Evolutionary conservation across 1,284 basidiomycete genomes (phyloP), one percentile per base, ranked within the genome.

Genomic region (Boletus semigastroideus): DNA sequence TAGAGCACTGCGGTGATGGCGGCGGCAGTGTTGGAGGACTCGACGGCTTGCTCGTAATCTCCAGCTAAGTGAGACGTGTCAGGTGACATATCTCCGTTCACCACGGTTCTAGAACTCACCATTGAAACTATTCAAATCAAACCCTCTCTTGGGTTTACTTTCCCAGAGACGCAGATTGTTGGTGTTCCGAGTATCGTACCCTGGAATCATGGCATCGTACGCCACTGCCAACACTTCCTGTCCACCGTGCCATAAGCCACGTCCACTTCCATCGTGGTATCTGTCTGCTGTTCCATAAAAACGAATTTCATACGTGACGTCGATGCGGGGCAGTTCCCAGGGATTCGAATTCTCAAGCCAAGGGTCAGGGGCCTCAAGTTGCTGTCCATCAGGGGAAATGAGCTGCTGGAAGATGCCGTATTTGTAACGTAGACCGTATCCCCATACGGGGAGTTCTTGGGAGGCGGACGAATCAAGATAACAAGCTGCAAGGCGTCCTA

Each of bases 371-470:
- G 91, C 92, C 75, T 94, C 92, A 7, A 94, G 84, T 68, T 94
- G 90, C 42, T 87, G 82, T 19, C 92, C 92, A 52, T 91, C 87
- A 11, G 90, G 83, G 12, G 83, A 82, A 65, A 92, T 92, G 51
- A 94, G 80, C 74, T 97, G 94, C 72, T 94, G 90, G 82, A 97
- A 97, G 72, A 97, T 94, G 62, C 92, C 92, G 61, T 94, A 94
- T 66, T 90, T 86, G 78, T 94, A 92, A 48, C 91, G 77, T 50
- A 94, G 72, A 49, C 92, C 92, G 62, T 94, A 95, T 40, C 92
- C 93, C 91, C 92, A 95, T 33, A 93, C 81, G 1, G 87, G 86
- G 4, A 89, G 75, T 62, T 90, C 88, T 64, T 92, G 86, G 12
- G 87, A 90, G 2, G 93, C 87, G 46, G 80, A 82, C 5, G 89